Base-by-base conservation (phyloP, 108 stramenopile species). In the Cyclotella baltica region DNA sequence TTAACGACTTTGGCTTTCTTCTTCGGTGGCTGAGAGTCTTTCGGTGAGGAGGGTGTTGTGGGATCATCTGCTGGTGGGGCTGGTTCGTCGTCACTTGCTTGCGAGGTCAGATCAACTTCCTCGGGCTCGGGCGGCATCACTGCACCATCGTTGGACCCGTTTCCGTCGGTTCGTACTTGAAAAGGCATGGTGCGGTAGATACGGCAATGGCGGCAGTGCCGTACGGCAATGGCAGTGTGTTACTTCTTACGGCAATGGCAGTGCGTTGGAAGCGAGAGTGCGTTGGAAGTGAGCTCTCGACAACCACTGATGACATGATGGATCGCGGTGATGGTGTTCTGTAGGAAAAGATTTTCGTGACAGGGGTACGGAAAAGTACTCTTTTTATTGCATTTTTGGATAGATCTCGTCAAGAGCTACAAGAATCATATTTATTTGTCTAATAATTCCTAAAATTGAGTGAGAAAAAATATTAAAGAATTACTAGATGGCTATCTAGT, bases 361-460 rank as follows among this genome's bases (percentile, higher is more conserved):
- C 8, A 13, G 40, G 40, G 40, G 8, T 8, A 43, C 13, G 40
- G 40, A 43, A 43, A 11, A 43, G 8, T 8, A 11, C 13, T 43
- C 40, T 43, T 43, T 43, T 55, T 55, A 55, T 55, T 55, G 53
- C 53, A 61, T 28, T 18, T 31, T 15, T 61, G 29, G 59, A 34
- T 31, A 61, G 59, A 61, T 61, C 59, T 61, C 59, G 59, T 61
- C 19, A 11, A 34, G 59, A 11, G 10, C 29, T 61, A 34, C 33
- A 61, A 34, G 33, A 33, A 23, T 55, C 22, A 55, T n/a, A 10
- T 25, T 18, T 55, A n/a, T 15, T 23, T 55, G n/a, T 23, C 6
- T 55, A 55, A 23, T 18, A 23, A 23, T 55, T n/a, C n/a, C 22
- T 25, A 55, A 55, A 23, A 23, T n/a, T 55, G 53, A 55, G 13